Base-by-base conservation (phyloP, 1,139 yeast genomes). In the Candida tetrigidarum region DNA sequence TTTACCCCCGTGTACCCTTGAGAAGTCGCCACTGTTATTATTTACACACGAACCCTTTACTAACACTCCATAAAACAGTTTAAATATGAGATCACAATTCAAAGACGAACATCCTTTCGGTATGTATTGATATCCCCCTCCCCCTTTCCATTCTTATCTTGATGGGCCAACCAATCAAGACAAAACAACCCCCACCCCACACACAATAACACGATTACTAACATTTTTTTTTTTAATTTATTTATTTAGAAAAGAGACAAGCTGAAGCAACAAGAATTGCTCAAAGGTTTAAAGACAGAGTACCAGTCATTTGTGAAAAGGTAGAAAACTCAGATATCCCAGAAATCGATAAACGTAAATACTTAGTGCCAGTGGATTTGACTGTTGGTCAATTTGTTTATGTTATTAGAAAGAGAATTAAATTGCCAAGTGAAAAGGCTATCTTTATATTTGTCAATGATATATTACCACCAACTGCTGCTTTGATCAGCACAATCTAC, bases 301-400 rank as follows among this genome's bases (percentile, higher is more conserved):
- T 93, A 51, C 99, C 99, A 9, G 97, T 88, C 26, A 93, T 93
- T 60, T 95, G 99, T 68, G 99, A 93, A 71, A 88, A 92, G 72
- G 98, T 93, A 36, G 98, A 92, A 70, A 93, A 93, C 70, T 86
- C 96, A 41, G 98, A 93, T 65, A 89, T 93, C 54, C 96, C 96
- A 44, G 95, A 92, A 57, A 91, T 93, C 63, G 99, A 93, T 69
- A 93, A 93, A 78, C 86, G 97, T 68, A 93, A 93, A 73, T 93
- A 93, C 63, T 80, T 93, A 57, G 99, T 93, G 9, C 99, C 99
- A 9, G 86, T 93, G 27, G 99, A 95, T 66, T 78, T 93, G 60
- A 90, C 98, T 0, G 97, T 93, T 50, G 99, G 99, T 30, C 99
- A 93, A 68, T 92, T 93, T 73, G 98, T 93, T 44, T 93, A 93